Percentiles rank a stretch among this genome's conserved stretches.
These are phyloP conservation scores for Colletotrichum magnum DNA, from an alignment of 2,329 filamentous ascomycete species.

Conservation along the genomic window DNA sequence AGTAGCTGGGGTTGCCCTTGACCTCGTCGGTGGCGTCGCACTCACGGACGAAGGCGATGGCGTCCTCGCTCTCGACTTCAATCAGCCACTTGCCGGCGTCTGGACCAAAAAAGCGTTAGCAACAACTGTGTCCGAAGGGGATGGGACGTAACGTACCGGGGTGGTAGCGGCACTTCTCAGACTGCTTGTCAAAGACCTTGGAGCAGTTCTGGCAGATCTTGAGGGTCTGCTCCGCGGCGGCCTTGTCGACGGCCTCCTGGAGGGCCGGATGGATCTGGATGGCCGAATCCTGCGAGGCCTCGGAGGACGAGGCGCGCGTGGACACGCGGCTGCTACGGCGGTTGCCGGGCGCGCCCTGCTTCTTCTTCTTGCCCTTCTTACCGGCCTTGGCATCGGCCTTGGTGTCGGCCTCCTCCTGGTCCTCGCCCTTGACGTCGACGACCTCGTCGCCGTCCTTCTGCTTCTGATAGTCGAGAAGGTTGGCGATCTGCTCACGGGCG, in stretches of 20 bases:
- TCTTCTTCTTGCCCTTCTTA: slow-evolving; percentile 1
- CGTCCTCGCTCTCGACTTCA: slow-evolving; percentile 15
- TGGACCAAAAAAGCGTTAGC: slow-evolving; percentile 3
- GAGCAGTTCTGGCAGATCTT: slow-evolving; percentile 24
- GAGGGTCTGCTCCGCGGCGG: slow-evolving; percentile 10
- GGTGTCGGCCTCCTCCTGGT: no score
- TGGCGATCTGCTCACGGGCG: slow-evolving; percentile 20
- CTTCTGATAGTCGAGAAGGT: slow-evolving; percentile 13
- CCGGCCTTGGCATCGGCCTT: neutral
- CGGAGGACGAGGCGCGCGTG: slow-evolving; percentile 16
- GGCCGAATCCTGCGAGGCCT: slow-evolving; percentile 21
- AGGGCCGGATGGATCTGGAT: neutral
- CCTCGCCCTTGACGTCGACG: no score
- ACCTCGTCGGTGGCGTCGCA: slow-evolving; percentile 21
- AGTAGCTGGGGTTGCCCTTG: neutral
- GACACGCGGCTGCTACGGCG: slow-evolving; percentile 18
- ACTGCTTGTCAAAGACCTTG: slow-evolving; percentile 20
- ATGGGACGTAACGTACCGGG: neutral
- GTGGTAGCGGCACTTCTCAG: slow-evolving; percentile 12
- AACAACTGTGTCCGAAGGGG: neutral
- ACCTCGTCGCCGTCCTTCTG: no score
- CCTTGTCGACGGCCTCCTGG: neutral
- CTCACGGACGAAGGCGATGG: slow-evolving; percentile 8
- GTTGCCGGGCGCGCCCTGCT: neutral
- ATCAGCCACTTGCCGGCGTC: slow-evolving; percentile 30